Percentiles rank a stretch among this genome's conserved stretches.
Conservation (phyloP, 2,329 filamentous ascomycete genomes). For the Alternaria sp. region DNA sequence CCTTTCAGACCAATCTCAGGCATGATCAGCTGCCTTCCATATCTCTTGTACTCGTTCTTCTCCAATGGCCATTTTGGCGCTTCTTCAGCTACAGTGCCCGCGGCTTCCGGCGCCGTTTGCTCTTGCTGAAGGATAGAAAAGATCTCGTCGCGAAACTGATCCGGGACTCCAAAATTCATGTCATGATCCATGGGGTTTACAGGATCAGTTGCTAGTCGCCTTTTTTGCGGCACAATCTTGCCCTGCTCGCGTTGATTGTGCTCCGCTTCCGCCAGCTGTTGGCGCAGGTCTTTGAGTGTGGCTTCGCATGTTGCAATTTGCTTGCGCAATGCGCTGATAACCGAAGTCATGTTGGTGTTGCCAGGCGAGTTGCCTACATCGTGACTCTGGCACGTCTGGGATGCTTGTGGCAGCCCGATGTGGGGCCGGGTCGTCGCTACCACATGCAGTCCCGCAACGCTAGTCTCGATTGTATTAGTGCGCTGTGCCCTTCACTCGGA, state of each 20-base stretch:
- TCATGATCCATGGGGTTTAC: slow-evolving; percentile 41
- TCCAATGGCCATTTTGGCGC: slow-evolving; percentile 67
- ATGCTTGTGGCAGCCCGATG: slow-evolving; percentile 7
- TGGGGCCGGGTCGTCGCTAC: slow-evolving; percentile 6
- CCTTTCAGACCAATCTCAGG: slow-evolving; percentile 79
- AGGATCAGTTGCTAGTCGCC: slow-evolving; percentile 22
- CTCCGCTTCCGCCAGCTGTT: slow-evolving; percentile 53
- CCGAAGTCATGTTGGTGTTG: slow-evolving; percentile 15
- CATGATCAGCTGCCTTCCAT: slow-evolving; percentile 90
- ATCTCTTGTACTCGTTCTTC: slow-evolving; percentile 79
- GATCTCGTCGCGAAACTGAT: slow-evolving; percentile 52
- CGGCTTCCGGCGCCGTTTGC: not conserved
- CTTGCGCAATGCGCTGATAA: slow-evolving; percentile 48
- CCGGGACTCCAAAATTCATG: slow-evolving; percentile 50
- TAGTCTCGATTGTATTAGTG: not conserved
- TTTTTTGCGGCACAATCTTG: slow-evolving; percentile 28
- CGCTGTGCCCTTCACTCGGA: not conserved
- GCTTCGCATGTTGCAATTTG: slow-evolving; percentile 53
- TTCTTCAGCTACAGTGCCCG: slow-evolving; percentile 6
- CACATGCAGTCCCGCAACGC: not conserved
- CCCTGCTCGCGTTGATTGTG: slow-evolving; percentile 36
- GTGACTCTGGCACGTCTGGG: slow-evolving; percentile 2
- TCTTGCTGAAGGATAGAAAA: slow-evolving; percentile 44
- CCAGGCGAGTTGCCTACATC: slow-evolving; percentile 1
- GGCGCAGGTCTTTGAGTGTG: slow-evolving; percentile 48